These are phyloP conservation scores for Ceratocystis cacaofunesta DNA, from an alignment of 2,329 filamentous ascomycete species.

Conservation along the genomic window DNA sequence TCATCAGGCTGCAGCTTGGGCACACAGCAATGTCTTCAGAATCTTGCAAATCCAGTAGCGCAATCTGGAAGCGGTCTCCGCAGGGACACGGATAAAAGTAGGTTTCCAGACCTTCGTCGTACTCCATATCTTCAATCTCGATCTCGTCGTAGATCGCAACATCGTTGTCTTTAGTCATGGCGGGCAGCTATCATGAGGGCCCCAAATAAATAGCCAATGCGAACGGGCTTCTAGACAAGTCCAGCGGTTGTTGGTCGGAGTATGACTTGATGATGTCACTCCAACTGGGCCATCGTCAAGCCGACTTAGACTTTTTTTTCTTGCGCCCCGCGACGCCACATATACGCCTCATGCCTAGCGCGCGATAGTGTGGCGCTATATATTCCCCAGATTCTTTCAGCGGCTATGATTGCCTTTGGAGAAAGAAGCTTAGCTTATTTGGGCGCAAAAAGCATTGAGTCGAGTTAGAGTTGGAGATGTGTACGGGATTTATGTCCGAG, in stretches of 20 bases:
- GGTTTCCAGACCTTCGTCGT: slow-evolving; percentile 63
- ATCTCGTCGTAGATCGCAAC: slow-evolving; percentile 88
- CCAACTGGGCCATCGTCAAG: background rate
- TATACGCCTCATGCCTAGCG: background rate
- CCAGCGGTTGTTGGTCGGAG: too few species aligned
- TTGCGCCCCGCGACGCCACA: slow-evolving; percentile 3
- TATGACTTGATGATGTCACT: too few species aligned
- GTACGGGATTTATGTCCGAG: background rate
- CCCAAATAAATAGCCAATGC: too few species aligned
- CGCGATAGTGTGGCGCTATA: background rate
- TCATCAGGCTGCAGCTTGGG: slow-evolving; percentile 94
- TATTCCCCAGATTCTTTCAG: background rate
- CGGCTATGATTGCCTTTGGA: background rate
- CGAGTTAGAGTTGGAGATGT: background rate
- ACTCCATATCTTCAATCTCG: slow-evolving; percentile 98
- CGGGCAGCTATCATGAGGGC: background rate
- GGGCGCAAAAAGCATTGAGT: background rate
- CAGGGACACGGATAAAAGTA: slow-evolving; percentile 97
- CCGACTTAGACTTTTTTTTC: background rate
- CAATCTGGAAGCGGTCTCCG: slow-evolving; percentile 90
- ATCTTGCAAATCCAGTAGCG: slow-evolving; percentile 68
- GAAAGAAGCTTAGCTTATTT: background rate
- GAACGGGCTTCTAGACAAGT: too few species aligned
- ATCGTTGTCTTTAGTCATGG: slow-evolving; percentile 36
- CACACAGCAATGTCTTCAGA: slow-evolving; percentile 93